Conservation (phyloP, 176 grass and related monocot genomes). For the Pharus latifolius region DNA sequence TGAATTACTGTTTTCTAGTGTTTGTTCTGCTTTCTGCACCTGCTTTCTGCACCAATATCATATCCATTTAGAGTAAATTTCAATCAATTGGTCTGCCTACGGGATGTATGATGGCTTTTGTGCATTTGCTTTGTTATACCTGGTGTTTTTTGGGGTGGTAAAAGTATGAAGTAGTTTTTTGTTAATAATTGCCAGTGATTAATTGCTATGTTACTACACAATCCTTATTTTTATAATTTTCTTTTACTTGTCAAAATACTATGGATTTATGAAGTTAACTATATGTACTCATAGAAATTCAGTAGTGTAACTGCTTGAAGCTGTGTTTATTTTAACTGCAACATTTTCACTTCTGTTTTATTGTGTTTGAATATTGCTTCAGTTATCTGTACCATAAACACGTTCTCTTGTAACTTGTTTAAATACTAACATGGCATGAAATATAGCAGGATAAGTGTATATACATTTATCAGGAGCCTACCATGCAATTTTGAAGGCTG, state of each 20-base stretch:
- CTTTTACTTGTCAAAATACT: not conserved
- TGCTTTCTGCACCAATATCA: not conserved
- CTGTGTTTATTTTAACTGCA: not conserved
- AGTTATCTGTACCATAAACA: not conserved
- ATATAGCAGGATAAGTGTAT: not conserved
- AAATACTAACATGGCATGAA: no score
- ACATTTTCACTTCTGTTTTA: not conserved
- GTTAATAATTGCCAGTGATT: not conserved
- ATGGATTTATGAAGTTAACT: not conserved
- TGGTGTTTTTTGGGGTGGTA: not conserved
- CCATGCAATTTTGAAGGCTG: not conserved
- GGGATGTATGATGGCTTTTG: not conserved
- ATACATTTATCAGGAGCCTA: not conserved
- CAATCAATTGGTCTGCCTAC: not conserved
- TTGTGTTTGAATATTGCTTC: not conserved
- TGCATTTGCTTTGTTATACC: not conserved
- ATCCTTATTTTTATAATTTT: not conserved
- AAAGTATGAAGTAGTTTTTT: not conserved
- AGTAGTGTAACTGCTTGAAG: not conserved
- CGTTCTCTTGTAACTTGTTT: no score
- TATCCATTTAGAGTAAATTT: not conserved
- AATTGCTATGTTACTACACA: not conserved
- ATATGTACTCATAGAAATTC: not conserved
- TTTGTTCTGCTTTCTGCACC: constrained; percentile 6
- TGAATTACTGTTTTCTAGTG: constrained; percentile 16